Conservation (phyloP, 192 early-diverging fungal species). For the Fimicolochytrium jonesii region DNA sequence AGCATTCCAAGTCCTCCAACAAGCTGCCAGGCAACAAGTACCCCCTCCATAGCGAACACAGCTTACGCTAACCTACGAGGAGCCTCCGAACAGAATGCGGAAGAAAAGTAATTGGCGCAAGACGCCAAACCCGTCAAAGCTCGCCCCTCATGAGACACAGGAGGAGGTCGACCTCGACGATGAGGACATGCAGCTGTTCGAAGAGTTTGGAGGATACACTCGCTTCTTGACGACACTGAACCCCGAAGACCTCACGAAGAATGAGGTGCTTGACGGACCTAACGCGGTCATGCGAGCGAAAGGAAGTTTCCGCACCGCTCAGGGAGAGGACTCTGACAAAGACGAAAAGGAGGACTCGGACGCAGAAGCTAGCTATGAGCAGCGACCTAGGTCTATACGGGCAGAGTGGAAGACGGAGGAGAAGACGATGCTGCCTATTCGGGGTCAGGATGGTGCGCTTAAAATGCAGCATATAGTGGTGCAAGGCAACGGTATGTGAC, state of each 20-base stretch:
- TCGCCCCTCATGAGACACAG: slow-evolving; percentile 27
- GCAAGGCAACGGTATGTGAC: no score
- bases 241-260: slow-evolving; percentile 51
- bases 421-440: slow-evolving; percentile 64
- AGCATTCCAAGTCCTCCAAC: no score
- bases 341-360: slow-evolving; percentile 43
- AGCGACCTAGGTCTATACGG: slow-evolving; percentile 45
- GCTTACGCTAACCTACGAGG: no score
- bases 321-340: slow-evolving; percentile 13
- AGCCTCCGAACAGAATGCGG: slow-evolving; percentile 5
- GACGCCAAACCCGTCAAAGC: slow-evolving; percentile 2
- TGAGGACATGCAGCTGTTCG: slow-evolving; percentile 69
- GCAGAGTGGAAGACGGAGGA: slow-evolving; percentile 53
- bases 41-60: no score
- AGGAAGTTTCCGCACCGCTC: slow-evolving; percentile 21
- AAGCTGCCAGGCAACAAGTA: no score
- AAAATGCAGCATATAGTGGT: slow-evolving; percentile 38
- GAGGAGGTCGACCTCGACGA: slow-evolving; percentile 65
- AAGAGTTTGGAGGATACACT: slow-evolving; percentile 57
- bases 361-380: slow-evolving; percentile 63
- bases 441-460: slow-evolving; percentile 57
- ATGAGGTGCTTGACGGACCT: slow-evolving; percentile 27
- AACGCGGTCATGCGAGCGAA: slow-evolving; percentile 32
- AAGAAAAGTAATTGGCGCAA: slow-evolving; percentile 31
- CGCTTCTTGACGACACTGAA: slow-evolving; percentile 65